These are phyloP conservation scores for Aspergillus saccharolyticus DNA, from an alignment of 495 filamentous ascomycete species.

Conservation along the genomic window DNA sequence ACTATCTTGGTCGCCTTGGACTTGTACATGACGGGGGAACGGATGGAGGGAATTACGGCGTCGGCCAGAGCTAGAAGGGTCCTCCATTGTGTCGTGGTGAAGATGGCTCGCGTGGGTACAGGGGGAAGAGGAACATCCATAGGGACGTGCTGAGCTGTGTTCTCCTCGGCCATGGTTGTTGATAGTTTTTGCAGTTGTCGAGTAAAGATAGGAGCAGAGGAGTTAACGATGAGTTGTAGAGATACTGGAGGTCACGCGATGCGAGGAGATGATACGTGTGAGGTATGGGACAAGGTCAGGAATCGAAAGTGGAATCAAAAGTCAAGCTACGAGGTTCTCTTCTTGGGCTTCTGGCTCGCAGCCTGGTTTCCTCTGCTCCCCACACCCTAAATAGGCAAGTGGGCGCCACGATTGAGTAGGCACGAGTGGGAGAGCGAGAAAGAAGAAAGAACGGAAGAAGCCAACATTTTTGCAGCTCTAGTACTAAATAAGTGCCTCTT, in stretches of 20 bases:
- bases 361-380: neutral
- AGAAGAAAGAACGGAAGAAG: no score
- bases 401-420: neutral
- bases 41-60: constrained; percentile 50
- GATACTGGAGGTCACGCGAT: neutral
- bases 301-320: no score
- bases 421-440: neutral
- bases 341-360: neutral
- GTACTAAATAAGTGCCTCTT: no score
- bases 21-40: constrained; percentile 22
- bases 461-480: no score
- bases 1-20: constrained; percentile 30
- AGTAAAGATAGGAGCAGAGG: neutral
- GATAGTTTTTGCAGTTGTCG: neutral
- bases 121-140: constrained; percentile 42
- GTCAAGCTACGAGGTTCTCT: neutral
- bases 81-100: constrained; percentile 50
- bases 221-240: neutral
- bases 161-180: constrained; percentile 24
- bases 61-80: constrained; percentile 52
- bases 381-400: neutral
- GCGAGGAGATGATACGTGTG: neutral
- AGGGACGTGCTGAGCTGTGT: constrained; percentile 30
- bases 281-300: no score
- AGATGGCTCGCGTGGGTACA: constrained; percentile 31